Conservation (phyloP, 2,329 filamentous ascomycete species). For the Venturia effusa region DNA sequence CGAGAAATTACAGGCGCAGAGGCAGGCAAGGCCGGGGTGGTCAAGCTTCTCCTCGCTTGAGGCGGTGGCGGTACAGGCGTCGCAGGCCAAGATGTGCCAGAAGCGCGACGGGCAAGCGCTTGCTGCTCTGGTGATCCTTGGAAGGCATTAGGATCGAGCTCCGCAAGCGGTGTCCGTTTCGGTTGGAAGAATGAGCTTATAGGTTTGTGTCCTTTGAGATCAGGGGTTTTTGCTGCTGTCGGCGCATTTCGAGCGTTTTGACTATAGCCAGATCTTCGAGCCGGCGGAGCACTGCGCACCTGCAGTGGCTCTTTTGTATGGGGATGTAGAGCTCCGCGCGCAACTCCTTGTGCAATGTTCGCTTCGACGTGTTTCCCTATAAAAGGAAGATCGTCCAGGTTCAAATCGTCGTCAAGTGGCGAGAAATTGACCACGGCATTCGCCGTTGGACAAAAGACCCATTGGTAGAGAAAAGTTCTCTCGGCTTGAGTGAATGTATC, state of each 20-base stretch:
- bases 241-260: conserved; percentile 26
- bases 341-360: conserved; percentile 61
- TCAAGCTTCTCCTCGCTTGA: conserved; percentile 13
- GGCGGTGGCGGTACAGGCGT: conserved; percentile 32
- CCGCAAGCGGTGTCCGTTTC: conserved; percentile 51
- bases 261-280: conserved; percentile 23
- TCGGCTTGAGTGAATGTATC: conserved; percentile 78
- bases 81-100: conserved; percentile 48
- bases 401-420: conserved; percentile 47
- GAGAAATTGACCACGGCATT: conserved; percentile 67
- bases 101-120: conserved; percentile 24
- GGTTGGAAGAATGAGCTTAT: conserved; percentile 57
- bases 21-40: conserved; percentile 18
- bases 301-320: conserved; percentile 60
- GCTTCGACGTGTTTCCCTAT: conserved; percentile 66
- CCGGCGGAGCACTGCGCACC: conserved; percentile 28
- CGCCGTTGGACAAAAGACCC: conserved; percentile 75
- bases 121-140: conserved; percentile 56
- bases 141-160: conserved; percentile 57
- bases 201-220: conserved; percentile 48
- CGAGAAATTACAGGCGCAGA: background rate
- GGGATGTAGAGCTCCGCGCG: conserved; percentile 73
- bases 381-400: conserved; percentile 63
- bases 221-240: conserved; percentile 26
- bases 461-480: conserved; percentile 84